Conservation (phyloP, 345 rosid genomes). For the Acer campestre region DNA sequence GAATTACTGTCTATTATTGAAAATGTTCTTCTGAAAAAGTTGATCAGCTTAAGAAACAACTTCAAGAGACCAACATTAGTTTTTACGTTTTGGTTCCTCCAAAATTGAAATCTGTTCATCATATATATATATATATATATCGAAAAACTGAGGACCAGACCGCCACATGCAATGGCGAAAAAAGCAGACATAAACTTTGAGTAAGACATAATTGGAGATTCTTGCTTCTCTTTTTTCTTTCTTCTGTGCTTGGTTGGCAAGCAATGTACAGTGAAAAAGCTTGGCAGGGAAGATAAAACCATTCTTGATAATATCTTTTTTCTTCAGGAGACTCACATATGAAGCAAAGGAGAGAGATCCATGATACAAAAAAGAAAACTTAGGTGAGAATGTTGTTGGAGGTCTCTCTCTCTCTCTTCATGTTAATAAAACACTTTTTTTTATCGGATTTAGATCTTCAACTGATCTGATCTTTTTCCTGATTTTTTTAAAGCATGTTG, state of each 20-base stretch:
- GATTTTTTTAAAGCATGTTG: too few species aligned
- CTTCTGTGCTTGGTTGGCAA: background rate
- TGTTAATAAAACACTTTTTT: background rate
- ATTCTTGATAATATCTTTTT: background rate
- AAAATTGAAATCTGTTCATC: too few species aligned
- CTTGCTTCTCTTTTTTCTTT: background rate
- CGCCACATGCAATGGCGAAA: background rate
- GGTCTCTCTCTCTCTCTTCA: background rate
- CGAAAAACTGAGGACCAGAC: background rate
- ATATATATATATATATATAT: too few species aligned
- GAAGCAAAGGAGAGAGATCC: background rate
- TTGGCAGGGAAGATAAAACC: background rate
- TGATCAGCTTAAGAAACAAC: too few species aligned
- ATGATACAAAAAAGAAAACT: background rate
- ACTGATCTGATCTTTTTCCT: too few species aligned
- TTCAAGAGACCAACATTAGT: background rate
- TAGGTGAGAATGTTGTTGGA: background rate
- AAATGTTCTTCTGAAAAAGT: too few species aligned
- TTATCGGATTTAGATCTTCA: too few species aligned
- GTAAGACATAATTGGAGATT: background rate
- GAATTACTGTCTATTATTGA: background rate
- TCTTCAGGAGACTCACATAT: background rate
- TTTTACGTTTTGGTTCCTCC: background rate
- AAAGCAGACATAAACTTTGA: too few species aligned
- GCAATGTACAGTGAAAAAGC: background rate